These are phyloP conservation scores for Zoysia japonica DNA, from an alignment of 176 grass and related monocot species.

Conservation along the genomic window DNA sequence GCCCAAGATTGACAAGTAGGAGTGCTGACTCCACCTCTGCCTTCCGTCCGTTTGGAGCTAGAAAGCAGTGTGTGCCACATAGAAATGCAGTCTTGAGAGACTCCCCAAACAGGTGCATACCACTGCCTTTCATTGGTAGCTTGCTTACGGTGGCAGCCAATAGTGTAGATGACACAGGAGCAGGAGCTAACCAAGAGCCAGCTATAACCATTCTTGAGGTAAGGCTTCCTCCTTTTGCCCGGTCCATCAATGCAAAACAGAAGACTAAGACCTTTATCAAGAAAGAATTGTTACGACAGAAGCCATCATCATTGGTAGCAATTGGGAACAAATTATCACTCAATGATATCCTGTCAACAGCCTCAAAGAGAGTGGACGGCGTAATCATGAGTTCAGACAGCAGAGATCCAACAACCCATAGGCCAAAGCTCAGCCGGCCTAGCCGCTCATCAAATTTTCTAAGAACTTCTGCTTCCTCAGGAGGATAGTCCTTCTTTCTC, in stretches of 20 bases:
- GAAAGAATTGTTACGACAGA: slow-evolving; percentile 84
- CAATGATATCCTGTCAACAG: slow-evolving; percentile 71
- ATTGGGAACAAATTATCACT: slow-evolving; percentile 59
- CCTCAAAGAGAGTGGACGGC: slow-evolving; percentile 82
- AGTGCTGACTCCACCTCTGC: slow-evolving; percentile 85
- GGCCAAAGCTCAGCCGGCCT: slow-evolving; percentile 82
- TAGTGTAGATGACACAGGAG: slow-evolving; percentile 71
- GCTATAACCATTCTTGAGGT: slow-evolving; percentile 82
- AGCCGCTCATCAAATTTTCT: slow-evolving; percentile 85
- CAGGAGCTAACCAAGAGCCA: slow-evolving; percentile 86
- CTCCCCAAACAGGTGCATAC: slow-evolving; percentile 72
- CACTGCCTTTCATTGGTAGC: slow-evolving; percentile 65
- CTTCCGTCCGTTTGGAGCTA: slow-evolving; percentile 68
- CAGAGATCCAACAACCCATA: slow-evolving; percentile 79
- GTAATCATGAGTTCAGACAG: slow-evolving; percentile 81
- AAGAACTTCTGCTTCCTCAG: slow-evolving; percentile 73
- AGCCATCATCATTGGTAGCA: slow-evolving; percentile 60
- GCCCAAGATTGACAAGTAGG: slow-evolving; percentile 85
- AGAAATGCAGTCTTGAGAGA: slow-evolving; percentile 73
- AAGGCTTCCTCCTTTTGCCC: slow-evolving; percentile 68
- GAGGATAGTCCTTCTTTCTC: slow-evolving; percentile 71
- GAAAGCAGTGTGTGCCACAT: slow-evolving; percentile 79
- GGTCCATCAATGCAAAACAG: slow-evolving; percentile 88
- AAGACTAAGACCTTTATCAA: slow-evolving; percentile 80
- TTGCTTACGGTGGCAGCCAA: slow-evolving; percentile 77